Evolutionary conservation across 805 yeast species (phyloP), one percentile per base, ranked within the genome.

Genomic region (Candida schatavii): DNA sequence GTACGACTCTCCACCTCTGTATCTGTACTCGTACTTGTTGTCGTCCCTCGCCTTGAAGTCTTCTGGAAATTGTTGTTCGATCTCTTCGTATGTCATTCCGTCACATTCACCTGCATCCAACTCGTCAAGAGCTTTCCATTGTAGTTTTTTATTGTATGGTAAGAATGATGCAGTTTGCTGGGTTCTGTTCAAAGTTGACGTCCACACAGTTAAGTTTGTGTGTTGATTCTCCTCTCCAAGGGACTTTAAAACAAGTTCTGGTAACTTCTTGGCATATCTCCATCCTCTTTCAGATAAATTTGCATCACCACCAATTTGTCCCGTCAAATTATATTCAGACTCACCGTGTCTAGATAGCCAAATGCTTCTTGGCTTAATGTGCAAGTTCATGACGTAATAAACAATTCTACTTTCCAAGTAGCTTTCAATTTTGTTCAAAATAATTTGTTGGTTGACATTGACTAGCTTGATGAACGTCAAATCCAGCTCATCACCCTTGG

Each of bases 311-410:
- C 99, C 99, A 49, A 93, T 87, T 62, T 88, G 88, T 23, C 97
- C 97, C 38, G 89, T 89, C 44, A 93, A 74, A 61, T 93, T 93
- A 67, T 83, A 93, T 59, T 81, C 82, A 2, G 95, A 85, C 66
- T 93, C 99, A 21, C 99, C 99, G 57, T 93, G 99, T 53, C 99
- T 79, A 37, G 96, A 87, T 37, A 93, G 73, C 91, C 96, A 93
- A 46, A 93, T 89, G 48, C 84, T 78, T 48, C 98, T 77, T 21
- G 97, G 96, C 59, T 88, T 87, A 52, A 89, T 86, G 61, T 90
- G 97, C 51, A 93, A 70, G 57, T 93, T 93, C 97, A 93, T 90
- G 32, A 93, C 88, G 59, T 89, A 93, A 64, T 89, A 93, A 15
- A 90, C 97, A 48, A 93, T 89, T 54, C 97, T 78, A 47, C 93